Percentiles rank a stretch among this genome's conserved stretches.
Evolutionary conservation across 2,329 filamentous ascomycete species (phyloP).

Genomic region (Fusarium domesticum): DNA sequence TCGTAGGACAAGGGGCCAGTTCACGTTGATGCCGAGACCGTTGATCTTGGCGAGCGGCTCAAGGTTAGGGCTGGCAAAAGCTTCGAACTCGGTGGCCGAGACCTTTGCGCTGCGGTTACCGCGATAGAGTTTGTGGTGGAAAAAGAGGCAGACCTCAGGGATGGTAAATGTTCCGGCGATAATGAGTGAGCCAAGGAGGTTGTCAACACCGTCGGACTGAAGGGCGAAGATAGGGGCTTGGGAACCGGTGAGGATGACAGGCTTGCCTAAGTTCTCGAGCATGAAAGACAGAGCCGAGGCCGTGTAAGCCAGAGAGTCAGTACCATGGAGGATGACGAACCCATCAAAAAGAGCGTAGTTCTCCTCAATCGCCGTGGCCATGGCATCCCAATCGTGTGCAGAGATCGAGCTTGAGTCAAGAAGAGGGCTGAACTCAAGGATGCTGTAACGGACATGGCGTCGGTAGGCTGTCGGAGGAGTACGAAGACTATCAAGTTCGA

Average conservation of each 20-base stretch:
- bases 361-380: conserved; percentile 72
- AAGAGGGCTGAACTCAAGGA: conserved; percentile 79
- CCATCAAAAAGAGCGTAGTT: conserved; percentile 90
- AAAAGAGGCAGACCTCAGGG: conserved; percentile 90
- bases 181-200: conserved; percentile 82
- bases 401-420: conserved; percentile 91
- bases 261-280: conserved; percentile 86
- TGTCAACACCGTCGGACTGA: conserved; percentile 88
- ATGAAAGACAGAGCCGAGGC: conserved; percentile 91
- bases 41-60: conserved; percentile 78
- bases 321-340: conserved; percentile 88
- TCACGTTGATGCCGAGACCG: conserved; percentile 74
- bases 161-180: conserved; percentile 91
- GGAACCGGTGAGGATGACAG: conserved; percentile 80
- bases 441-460: conserved; percentile 76
- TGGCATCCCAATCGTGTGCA: conserved; percentile 79
- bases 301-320: conserved; percentile 85
- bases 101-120: conserved; percentile 88
- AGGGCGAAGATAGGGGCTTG: conserved; percentile 86
- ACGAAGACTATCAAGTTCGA: conserved; percentile 64
- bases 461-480: conserved; percentile 79
- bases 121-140: conserved; percentile 85
- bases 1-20: conserved; percentile 74
- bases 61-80: conserved; percentile 85
- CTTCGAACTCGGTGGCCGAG: conserved; percentile 79